Evolutionary conservation across 345 rosid species (phyloP).

Genomic region (Rhodomyrtus tomentosa): DNA sequence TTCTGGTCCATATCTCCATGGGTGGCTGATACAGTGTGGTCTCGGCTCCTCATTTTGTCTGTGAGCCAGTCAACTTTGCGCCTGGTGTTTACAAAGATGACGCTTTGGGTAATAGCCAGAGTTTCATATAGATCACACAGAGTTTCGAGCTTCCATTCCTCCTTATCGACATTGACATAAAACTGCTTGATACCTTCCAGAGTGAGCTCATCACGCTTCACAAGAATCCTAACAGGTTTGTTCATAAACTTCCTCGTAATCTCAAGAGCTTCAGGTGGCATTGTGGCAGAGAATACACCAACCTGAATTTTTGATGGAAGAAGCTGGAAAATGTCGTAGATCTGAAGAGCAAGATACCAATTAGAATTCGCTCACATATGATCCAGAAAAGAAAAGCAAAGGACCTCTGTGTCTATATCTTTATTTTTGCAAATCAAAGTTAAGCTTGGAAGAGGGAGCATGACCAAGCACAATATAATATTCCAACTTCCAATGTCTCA

Average conservation of each 20-base stretch:
- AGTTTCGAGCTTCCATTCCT: conserved; percentile 75
- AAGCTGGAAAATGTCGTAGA: conserved; percentile 72
- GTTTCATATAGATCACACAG: conserved; percentile 75
- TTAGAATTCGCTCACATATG: not conserved
- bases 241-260: conserved; percentile 76
- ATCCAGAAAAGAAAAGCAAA: not conserved
- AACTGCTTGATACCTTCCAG: conserved; percentile 77
- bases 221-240: conserved; percentile 66
- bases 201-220: conserved; percentile 74
- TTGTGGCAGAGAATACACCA: conserved; percentile 71
- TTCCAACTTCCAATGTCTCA: not conserved
- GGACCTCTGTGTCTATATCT: not conserved
- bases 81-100: conserved; percentile 62
- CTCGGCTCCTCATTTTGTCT: conserved; percentile 57
- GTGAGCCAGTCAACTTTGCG: conserved; percentile 80
- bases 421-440: not conserved
- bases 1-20: conserved; percentile 81
- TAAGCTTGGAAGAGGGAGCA: not conserved
- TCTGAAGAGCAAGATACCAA: conserved; percentile 16
- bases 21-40: conserved; percentile 67
- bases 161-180: conserved; percentile 58
- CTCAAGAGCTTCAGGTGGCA: conserved; percentile 81
- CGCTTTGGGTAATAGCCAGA: conserved; percentile 61
- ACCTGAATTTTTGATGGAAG: conserved; percentile 63
- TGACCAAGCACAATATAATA: not conserved